phyloP scores from a whole-genome alignment of 139 green algal genomes.

The Parachlorella kessleri region DNA sequence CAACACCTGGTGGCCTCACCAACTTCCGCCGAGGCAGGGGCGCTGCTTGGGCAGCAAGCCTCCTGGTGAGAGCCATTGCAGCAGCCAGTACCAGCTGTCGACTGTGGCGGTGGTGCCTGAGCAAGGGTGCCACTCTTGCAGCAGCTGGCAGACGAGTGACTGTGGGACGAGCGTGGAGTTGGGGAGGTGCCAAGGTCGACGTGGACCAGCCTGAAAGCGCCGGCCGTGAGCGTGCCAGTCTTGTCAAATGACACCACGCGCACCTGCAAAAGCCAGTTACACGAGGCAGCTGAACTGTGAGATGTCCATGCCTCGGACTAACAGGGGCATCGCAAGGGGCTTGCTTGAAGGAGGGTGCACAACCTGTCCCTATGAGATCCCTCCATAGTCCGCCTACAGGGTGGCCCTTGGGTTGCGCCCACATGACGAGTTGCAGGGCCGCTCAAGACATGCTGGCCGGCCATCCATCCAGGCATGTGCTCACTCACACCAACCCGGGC shows the following conservation, averaged over 20 bases:
- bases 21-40: neutral
- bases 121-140: neutral
- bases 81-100: neutral
- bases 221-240: conserved; percentile 91
- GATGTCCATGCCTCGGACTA: too few relatives aligned
- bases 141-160: neutral
- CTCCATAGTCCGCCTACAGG: too few relatives aligned
- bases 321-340: too few relatives aligned
- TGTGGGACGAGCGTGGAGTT: neutral
- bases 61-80: neutral
- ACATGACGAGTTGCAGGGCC: too few relatives aligned
- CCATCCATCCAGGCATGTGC: too few relatives aligned
- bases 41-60: neutral
- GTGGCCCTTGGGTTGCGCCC: too few relatives aligned
- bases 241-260: conserved; percentile 90
- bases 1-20: neutral
- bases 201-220: conserved; percentile 68
- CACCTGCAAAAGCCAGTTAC: conserved; percentile 1
- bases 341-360: too few relatives aligned
- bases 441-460: too few relatives aligned
- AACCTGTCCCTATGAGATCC: too few relatives aligned
- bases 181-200: neutral
- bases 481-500: too few relatives aligned
- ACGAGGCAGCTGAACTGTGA: too few relatives aligned
- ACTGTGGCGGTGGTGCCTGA: neutral